Percentiles rank a stretch among this genome's conserved stretches.
Evolutionary conservation across 2,329 filamentous ascomycete genomes (phyloP).

Genomic region (Ophiocordyceps sinensis): DNA sequence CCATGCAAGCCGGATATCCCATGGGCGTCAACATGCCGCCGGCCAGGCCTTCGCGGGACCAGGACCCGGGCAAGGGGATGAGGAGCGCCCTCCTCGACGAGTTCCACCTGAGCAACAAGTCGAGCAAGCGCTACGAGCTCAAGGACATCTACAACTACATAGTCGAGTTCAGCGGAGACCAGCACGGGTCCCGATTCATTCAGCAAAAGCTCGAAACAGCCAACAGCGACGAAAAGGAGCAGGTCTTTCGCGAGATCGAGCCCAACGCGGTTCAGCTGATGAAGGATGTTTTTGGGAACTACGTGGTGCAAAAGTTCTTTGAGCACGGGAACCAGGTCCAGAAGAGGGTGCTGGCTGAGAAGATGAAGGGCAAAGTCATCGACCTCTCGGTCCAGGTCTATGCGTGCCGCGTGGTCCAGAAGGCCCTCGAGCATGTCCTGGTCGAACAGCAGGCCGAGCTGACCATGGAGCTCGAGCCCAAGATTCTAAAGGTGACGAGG

Average conservation of each 20-base stretch:
- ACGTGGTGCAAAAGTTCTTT: constrained; percentile 95
- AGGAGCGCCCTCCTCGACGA: constrained; percentile 66
- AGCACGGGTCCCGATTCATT: constrained; percentile 90
- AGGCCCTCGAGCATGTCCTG: constrained; percentile 81
- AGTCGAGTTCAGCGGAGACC: constrained; percentile 90
- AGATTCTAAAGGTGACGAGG: constrained; percentile 64
- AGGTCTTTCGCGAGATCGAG: constrained; percentile 75
- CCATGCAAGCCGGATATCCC: constrained; percentile 16
- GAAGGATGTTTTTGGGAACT: constrained; percentile 96
- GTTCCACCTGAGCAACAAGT: constrained; percentile 61
- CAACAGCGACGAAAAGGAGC: constrained; percentile 91
- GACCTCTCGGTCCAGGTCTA: constrained; percentile 79
- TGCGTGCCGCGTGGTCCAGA: constrained; percentile 89
- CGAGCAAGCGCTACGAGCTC: constrained; percentile 61
- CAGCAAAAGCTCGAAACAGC: constrained; percentile 84
- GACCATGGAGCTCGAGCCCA: constrained; percentile 65
- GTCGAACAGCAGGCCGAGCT: constrained; percentile 81
- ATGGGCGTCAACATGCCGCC: constrained; percentile 13
- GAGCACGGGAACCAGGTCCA: constrained; percentile 90
- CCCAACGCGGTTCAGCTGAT: constrained; percentile 77
- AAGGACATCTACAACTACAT: constrained; percentile 81
- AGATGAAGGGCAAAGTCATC: constrained; percentile 77
- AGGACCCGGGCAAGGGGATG: constrained; percentile 44
- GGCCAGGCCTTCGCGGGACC: constrained; percentile 31
- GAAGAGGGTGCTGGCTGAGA: constrained; percentile 71